These are phyloP conservation scores for Paraurostyla sp. DNA, from an alignment of 73 alveolate genomes.

Conservation along the genomic window DNA sequence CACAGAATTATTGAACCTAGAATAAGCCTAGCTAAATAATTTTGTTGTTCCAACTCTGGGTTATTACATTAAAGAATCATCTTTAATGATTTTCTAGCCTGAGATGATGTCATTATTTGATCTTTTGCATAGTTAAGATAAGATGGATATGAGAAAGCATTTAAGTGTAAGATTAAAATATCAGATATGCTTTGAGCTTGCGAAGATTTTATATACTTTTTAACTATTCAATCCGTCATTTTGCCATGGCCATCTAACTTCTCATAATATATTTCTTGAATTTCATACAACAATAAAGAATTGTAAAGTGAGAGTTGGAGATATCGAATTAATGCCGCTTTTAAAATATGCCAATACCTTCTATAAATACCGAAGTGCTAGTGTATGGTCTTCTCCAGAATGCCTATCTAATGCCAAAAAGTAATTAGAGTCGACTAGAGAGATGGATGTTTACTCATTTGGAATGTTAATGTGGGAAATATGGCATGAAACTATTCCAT, in stretches of 20 bases:
- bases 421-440: conserved; percentile 61
- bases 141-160: neutral
- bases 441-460: conserved; percentile 82
- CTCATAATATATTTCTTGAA: conserved; percentile 55
- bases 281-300: neutral
- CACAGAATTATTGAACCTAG: neutral
- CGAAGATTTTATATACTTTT: conserved; percentile 33
- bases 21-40: neutral
- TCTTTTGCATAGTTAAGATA: neutral
- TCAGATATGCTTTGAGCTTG: neutral
- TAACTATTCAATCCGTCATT: neutral
- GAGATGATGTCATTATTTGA: conserved; percentile 10
- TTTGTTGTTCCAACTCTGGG: neutral
- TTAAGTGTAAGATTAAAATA: neutral
- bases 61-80: neutral
- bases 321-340: conserved; percentile 75
- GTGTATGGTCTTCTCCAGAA: conserved; percentile 87
- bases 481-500: conserved; percentile 78
- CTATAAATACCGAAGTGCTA: conserved; percentile 73
- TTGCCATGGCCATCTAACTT: conserved; percentile 60
- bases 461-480: conserved; percentile 89
- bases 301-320: conserved; percentile 63
- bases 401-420: conserved; percentile 51
- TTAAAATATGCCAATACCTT: conserved; percentile 75
- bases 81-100: neutral